Evolutionary conservation across 352 stramenopile species (phyloP), one percentile per base, ranked within the genome.

Genomic region (Phytopythium kandeliae): DNA sequence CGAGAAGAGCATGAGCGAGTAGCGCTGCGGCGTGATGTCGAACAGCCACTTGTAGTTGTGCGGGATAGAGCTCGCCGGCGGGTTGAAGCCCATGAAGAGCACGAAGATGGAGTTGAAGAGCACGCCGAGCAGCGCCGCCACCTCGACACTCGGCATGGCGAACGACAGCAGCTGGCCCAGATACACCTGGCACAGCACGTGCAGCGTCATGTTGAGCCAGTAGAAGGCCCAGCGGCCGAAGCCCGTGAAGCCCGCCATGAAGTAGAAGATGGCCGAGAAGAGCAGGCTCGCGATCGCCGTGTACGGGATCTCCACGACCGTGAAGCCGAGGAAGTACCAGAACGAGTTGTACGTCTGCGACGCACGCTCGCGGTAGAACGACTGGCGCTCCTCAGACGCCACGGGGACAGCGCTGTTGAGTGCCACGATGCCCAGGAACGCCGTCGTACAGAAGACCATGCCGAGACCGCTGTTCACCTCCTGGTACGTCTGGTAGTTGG

Each of bases 361-460:
- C 22, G 85, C 75, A 10, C 93, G 86, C 60, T 98, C 91, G 10
- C 90, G 71, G 74, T 98, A 98, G 55, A 88, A 98, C 8, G 40
- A 46, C 40, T 46, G 40, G 9, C 88, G 70, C 51, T 96, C 78
- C 37, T 77, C 73, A 35, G 84, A 79, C 31, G 92, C 70, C 3
- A 95, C 59, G 11, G 84, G 69, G 4, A 96, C 35, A 11, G 77
- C 73, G 3, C 61, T 85, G 45, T 90, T 71, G 25, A 96, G 65
- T 21, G 69, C 72, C 25, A 91, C 81, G 28, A 95, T 74, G 22
- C 71, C 63, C 15, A 90, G 67, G 55, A 96, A 96, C 36, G 86
- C 47, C 12, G 85, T 80, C 10, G 79, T 76, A 4, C 78, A 69
- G 57, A 93, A 97, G 19, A 96, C 78, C 26, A 95, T 75, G 11